Conservation (phyloP, 805 yeast genomes). For the Yarrowia sp. region DNA sequence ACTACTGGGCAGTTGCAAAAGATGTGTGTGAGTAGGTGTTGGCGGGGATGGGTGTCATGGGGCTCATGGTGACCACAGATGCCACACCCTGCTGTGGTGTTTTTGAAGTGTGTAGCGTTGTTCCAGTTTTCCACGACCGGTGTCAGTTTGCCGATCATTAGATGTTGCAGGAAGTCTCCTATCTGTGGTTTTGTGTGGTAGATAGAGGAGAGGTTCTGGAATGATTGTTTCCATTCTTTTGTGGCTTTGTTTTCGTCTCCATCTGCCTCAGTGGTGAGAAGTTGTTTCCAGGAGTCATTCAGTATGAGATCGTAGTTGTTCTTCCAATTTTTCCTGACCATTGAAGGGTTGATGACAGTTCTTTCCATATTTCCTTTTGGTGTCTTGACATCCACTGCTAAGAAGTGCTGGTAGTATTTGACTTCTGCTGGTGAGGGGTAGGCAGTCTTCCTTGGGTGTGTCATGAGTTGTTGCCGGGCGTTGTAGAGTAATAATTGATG, state of each 20-base stretch:
- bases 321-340: background rate
- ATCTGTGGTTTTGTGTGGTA: background rate
- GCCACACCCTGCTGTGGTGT: background rate
- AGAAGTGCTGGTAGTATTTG: background rate
- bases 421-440: background rate
- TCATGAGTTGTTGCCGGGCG: background rate
- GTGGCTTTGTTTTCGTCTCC: background rate
- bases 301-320: background rate
- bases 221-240: background rate
- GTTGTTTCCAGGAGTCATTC: background rate
- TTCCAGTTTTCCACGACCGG: background rate
- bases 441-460: background rate
- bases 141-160: background rate
- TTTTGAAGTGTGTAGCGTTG: background rate
- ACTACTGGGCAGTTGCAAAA: background rate
- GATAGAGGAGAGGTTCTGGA: background rate
- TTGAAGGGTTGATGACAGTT: background rate
- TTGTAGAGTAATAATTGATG: background rate
- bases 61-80: background rate
- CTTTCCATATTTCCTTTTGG: background rate
- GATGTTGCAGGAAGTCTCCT: background rate
- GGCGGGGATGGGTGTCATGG: background rate
- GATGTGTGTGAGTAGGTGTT: background rate
- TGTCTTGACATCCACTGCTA: background rate
- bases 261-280: background rate